Evolutionary conservation across 805 yeast genomes (phyloP).

Genomic region (Candida anglica): DNA sequence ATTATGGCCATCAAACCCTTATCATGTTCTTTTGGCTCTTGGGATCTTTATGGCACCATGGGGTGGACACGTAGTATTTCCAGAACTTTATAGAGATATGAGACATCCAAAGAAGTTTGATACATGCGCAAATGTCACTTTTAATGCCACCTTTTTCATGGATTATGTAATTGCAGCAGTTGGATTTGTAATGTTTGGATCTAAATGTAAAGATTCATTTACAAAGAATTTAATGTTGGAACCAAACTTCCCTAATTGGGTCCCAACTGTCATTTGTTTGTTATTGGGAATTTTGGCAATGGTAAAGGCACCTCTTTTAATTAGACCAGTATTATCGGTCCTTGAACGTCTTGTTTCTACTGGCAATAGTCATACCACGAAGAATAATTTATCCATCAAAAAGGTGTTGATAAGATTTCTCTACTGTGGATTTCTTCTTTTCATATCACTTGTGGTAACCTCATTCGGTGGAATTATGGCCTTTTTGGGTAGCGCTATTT

Average conservation of each 20-base stretch:
- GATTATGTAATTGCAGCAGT: slow-evolving; percentile 60
- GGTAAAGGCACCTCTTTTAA: slow-evolving; percentile 37
- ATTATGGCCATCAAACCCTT: slow-evolving; percentile 26
- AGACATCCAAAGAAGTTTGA: slow-evolving; percentile 58
- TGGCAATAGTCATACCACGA: neutral
- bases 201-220: slow-evolving; percentile 61
- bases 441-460: slow-evolving; percentile 25
- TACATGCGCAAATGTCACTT: slow-evolving; percentile 52
- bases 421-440: slow-evolving; percentile 18
- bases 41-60: slow-evolving; percentile 77
- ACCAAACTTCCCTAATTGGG: slow-evolving; percentile 52
- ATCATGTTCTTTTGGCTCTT: slow-evolving; percentile 45
- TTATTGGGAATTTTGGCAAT: slow-evolving; percentile 37
- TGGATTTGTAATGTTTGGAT: slow-evolving; percentile 82
- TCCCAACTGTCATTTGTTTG: slow-evolving; percentile 28
- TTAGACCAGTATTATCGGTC: slow-evolving; percentile 36
- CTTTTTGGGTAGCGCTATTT: slow-evolving; percentile 38
- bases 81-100: slow-evolving; percentile 71
- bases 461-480: slow-evolving; percentile 40
- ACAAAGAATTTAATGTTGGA: slow-evolving; percentile 62
- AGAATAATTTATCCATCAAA: neutral
- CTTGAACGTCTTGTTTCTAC: slow-evolving; percentile 20
- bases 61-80: slow-evolving; percentile 83
- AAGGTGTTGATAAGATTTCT: slow-evolving; percentile 15
- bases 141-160: slow-evolving; percentile 52